Evolutionary conservation across 2,329 filamentous ascomycete species (phyloP).

Genomic region (Dactylellina leptospora): DNA sequence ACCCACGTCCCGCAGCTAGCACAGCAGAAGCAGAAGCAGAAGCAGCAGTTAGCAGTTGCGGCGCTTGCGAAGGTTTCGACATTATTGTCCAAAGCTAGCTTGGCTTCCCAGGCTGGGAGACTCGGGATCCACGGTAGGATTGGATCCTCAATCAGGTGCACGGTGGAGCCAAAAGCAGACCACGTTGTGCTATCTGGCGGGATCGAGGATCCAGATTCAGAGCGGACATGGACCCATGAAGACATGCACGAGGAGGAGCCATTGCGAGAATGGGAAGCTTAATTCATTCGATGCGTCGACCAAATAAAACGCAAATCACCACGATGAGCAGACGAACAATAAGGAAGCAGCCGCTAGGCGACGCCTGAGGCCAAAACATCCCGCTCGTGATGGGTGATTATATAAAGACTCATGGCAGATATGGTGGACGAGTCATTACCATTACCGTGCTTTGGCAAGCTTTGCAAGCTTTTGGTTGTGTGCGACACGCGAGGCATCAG

Average conservation of each 20-base stretch:
- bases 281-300: neutral
- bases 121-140: conserved; percentile 40
- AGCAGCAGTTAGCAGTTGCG: neutral
- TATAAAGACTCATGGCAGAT: no score
- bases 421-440: no score
- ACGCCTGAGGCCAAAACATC: conserved; percentile 28
- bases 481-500: conserved; percentile 18
- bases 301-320: neutral
- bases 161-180: conserved; percentile 51
- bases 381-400: conserved; percentile 6
- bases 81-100: no score
- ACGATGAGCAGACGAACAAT: no score
- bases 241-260: neutral
- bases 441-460: no score
- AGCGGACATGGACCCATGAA: neutral
- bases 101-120: conserved; percentile 14
- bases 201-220: conserved; percentile 43
- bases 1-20: no score
- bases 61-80: no score
- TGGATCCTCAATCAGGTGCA: conserved; percentile 27
- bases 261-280: no score
- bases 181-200: conserved; percentile 34
- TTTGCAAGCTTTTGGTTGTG: no score
- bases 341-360: neutral
- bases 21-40: neutral